phyloP scores from a whole-genome alignment of 306 rosid genomes.

The Quercus ilex region DNA sequence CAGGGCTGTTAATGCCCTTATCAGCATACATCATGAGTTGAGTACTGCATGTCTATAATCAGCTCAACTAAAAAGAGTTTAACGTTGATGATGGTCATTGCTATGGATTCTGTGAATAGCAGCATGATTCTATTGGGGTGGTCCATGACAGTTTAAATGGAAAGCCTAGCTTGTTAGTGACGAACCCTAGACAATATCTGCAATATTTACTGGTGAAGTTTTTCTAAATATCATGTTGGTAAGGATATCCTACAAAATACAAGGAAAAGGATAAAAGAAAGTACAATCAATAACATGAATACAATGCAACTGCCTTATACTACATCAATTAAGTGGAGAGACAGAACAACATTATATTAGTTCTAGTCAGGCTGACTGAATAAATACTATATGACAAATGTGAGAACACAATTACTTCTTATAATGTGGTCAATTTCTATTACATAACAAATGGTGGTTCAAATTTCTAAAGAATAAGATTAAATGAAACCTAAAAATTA shows the following conservation, averaged over 20 bases:
- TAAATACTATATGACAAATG: background rate
- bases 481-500: slow-evolving; percentile 10
- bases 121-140: background rate
- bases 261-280: background rate
- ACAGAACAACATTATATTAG: background rate
- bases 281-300: background rate
- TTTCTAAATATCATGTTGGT: background rate
- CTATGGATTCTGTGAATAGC: background rate
- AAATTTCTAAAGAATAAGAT: slow-evolving; percentile 6
- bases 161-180: background rate
- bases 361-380: background rate
- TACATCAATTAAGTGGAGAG: background rate
- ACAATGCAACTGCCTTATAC: background rate
- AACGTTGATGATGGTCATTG: background rate
- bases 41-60: background rate
- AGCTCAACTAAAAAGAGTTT: background rate
- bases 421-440: background rate
- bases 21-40: background rate
- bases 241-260: background rate
- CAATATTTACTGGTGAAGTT: background rate
- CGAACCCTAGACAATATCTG: background rate
- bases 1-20: background rate
- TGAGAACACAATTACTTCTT: background rate
- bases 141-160: background rate
- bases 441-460: background rate